These are phyloP conservation scores for Paraleonurus japonicus DNA, from an alignment of 257 asterid species.

Conservation along the genomic window DNA sequence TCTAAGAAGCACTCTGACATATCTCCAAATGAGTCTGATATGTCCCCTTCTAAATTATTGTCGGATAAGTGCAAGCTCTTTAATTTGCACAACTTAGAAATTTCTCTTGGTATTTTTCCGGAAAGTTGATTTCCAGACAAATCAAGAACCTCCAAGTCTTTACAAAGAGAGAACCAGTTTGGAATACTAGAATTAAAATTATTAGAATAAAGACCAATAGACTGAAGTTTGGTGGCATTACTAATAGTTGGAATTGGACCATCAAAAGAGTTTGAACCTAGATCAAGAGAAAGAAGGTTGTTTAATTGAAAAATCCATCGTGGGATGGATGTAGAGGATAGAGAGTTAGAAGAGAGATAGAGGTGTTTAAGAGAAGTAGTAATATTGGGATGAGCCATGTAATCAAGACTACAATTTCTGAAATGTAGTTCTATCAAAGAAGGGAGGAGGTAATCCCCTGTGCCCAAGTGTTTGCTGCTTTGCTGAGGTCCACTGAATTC, in stretches of 20 bases:
- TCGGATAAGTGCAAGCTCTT: slow-evolving; percentile 2
- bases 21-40: slow-evolving; percentile 26
- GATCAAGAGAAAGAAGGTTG: no score
- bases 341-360: no score
- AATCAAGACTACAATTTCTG: background rate
- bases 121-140: slow-evolving; percentile 1
- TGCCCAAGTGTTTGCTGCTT: no score
- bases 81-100: no score
- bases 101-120: slow-evolving; percentile 27
- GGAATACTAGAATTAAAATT: background rate
- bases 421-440: slow-evolving; percentile 20
- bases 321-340: background rate
- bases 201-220: background rate
- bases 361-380: slow-evolving; percentile 12
- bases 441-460: slow-evolving; percentile 9
- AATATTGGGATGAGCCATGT: background rate
- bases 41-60: slow-evolving; percentile 28
- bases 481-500: no score
- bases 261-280: no score
- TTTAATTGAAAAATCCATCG: slow-evolving; percentile 29
- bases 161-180: background rate
- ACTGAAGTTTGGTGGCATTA: no score
- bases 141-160: background rate
- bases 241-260: no score
- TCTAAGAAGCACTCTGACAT: slow-evolving; percentile 25